Percentiles rank a stretch among this genome's conserved stretches.
Conservation (phyloP, 176 grass and related monocot species). For the Aegilops tauschii region DNA sequence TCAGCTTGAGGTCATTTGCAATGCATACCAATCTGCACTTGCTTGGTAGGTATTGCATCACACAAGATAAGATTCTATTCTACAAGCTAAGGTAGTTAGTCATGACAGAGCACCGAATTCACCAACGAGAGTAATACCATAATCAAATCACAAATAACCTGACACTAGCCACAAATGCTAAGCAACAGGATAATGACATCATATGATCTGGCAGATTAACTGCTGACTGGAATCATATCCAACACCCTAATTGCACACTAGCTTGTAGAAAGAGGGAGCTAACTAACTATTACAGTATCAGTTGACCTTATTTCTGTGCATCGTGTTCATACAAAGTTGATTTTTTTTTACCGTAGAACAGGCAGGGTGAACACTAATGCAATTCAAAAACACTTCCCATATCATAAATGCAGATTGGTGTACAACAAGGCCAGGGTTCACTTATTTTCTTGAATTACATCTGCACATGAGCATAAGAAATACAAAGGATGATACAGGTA, state of each 20-base stretch:
- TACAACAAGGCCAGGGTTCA: background rate
- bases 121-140: background rate
- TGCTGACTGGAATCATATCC: background rate
- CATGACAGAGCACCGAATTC: background rate
- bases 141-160: background rate
- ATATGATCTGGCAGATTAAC: background rate
- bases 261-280: background rate
- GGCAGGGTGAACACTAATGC: background rate
- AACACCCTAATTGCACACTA: background rate
- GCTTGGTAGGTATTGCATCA: conserved; percentile 32
- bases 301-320: background rate
- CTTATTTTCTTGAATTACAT: conserved; percentile 20
- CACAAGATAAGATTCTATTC: conserved; percentile 4
- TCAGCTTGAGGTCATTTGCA: conserved; percentile 31
- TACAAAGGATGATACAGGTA: conserved; percentile 6
- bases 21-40: conserved; percentile 16
- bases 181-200: background rate
- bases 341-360: background rate
- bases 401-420: background rate
- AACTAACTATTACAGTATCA: background rate
- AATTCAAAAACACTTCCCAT: background rate
- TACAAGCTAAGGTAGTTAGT: conserved; percentile 14
- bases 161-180: background rate
- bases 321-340: background rate
- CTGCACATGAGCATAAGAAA: background rate